Evolutionary conservation across 1,139 yeast species (phyloP), one percentile per base, ranked within the genome.

Genomic region (Candida albicans): DNA sequence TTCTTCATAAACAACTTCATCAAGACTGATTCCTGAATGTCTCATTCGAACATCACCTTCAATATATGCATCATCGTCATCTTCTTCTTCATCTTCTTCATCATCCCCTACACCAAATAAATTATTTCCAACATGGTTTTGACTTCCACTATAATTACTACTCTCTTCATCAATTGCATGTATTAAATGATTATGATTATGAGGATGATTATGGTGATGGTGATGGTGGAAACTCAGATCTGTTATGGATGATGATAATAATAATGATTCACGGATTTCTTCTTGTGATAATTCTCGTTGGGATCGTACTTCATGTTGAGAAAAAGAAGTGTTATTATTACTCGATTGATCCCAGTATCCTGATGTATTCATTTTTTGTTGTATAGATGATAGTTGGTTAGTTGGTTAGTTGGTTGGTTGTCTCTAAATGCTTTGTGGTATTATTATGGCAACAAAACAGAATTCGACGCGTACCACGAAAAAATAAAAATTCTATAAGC

Each of bases 221-320:
- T 18, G 5, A 26, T 35, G 40, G 9, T 44, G 41, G n/a, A 40
- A 22, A 25, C 44, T 47, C 12, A 41, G 42, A 33, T 46, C 42
- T 9, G 39, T 12, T n/a, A 8, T n/a, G 1, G 43, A 36, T 15
- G 54, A 41, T 1, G 61, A 58, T 5, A 64, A 55, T 4, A 62
- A 59, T 14, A 68, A 57, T 2, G 72, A 64, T 46, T 67, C 70
- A 30, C 68, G 56, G 10, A 68, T 52, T 49, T 69, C 74, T 27
- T 65, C 66, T 29, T 58, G 67, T 1, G 75, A 64, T 27, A 68
- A 65, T 14, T 58, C 56, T 9, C 58, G 64, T 49, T 69, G 75
- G 2, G 63, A 52, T 44, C 64, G 70, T 0, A 68, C 56, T 46
- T 64, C 64, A 49, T 68, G 73, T 28, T 61, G 62, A 4, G 37